These are phyloP conservation scores for Ormosia emarginata DNA, from an alignment of 306 rosid species.

Conservation along the genomic window DNA sequence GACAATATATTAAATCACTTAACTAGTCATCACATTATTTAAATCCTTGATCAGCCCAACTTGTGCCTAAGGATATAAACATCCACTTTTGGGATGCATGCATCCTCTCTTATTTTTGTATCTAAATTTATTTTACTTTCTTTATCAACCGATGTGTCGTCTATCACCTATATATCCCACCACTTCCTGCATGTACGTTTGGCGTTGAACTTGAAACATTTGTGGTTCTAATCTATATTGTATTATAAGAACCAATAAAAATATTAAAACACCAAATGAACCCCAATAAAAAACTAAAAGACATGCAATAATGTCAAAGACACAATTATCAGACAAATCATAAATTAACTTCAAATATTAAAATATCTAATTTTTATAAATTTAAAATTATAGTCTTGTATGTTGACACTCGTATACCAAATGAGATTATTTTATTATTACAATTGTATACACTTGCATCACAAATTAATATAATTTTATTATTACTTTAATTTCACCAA, in stretches of 20 bases:
- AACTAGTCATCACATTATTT: neutral
- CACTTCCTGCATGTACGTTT: neutral
- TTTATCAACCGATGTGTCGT: conserved; percentile 2
- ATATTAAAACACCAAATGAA: neutral
- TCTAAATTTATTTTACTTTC: neutral
- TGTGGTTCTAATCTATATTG: neutral
- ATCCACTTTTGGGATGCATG: conserved; percentile 25
- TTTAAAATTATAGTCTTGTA: neutral
- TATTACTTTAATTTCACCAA: neutral
- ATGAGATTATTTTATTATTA: neutral
- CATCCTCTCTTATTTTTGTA: neutral
- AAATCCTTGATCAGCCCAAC: neutral
- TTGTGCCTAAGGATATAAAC: conserved; percentile 9
- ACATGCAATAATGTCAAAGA: conserved; percentile 29
- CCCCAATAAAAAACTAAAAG: neutral
- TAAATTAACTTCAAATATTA: neutral
- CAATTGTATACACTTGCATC: neutral
- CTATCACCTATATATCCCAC: neutral
- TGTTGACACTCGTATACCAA: conserved; percentile 8
- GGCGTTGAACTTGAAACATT: conserved; percentile 8
- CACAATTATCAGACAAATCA: conserved; percentile 18
- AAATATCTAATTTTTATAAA: neutral
- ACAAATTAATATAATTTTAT: neutral
- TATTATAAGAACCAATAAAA: neutral
- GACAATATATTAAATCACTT: neutral